Conservation (phyloP, 1,139 yeast species). For the Yamadazyma diddensiae region DNA sequence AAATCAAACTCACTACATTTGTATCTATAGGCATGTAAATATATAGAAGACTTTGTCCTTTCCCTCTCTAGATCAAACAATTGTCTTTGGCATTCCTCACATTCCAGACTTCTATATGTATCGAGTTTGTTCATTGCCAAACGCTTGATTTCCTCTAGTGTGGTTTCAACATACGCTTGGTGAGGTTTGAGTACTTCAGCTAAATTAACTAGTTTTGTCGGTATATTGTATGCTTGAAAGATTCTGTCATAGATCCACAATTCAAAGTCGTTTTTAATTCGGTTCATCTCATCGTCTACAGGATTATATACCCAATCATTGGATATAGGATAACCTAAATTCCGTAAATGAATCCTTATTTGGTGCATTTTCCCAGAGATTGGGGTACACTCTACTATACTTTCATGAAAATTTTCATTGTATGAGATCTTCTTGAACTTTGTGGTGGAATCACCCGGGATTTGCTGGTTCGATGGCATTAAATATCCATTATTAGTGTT, state of each 20-base stretch:
- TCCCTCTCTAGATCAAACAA: conserved; percentile 37
- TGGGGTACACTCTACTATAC: conserved; percentile 64
- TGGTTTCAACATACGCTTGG: conserved; percentile 1
- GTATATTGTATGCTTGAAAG: conserved; percentile 11
- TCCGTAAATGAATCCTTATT: conserved; percentile 68
- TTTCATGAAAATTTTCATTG: conserved; percentile 33
- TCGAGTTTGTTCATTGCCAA: conserved; percentile 17
- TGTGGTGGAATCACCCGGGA: conserved; percentile 35
- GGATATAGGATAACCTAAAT: conserved; percentile 63
- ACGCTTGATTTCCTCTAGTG: conserved; percentile 10
- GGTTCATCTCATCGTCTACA: conserved; percentile 13
- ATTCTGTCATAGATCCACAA: conserved; percentile 23
- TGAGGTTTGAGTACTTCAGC: conserved; percentile 4
- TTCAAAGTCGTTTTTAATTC: conserved; percentile 26
- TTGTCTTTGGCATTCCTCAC: conserved; percentile 45
- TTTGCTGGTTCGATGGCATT: conserved; percentile 26
- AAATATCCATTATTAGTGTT: conserved; percentile 37
- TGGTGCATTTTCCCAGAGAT: conserved; percentile 78
- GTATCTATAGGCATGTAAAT: conserved; percentile 59
- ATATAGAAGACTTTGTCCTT: conserved; percentile 38
- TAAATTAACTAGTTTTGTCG: conserved; percentile 6
- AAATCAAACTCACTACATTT: conserved; percentile 23
- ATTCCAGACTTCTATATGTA: conserved; percentile 16
- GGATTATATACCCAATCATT: conserved; percentile 61
- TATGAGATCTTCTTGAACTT: conserved; percentile 27